Base-by-base conservation (phyloP, 441 rosid species). In the Brassica balearica region DNA sequence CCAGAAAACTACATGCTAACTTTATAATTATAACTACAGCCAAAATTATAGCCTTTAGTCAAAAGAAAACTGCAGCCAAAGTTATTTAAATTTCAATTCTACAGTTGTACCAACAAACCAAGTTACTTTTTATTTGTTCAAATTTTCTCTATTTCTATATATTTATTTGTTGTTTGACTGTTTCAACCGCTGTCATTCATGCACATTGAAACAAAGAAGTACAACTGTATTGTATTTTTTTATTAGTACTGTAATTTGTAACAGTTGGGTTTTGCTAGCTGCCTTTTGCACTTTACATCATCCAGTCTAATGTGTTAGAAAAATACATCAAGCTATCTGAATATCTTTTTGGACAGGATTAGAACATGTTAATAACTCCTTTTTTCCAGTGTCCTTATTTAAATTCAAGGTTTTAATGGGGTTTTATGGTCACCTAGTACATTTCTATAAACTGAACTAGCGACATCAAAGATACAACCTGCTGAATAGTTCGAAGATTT, bases 251-350 rank as follows among this genome's bases (percentile, higher is more conserved):
- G 43, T 38, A 38, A 38, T 8, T 4, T 64, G 27, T 36, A 36
- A 36, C 27, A 9, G 8, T 36, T 65, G 27, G 69, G n/a, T 65
- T 65, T 65, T 60, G 56, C 56, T 48, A 48, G 56, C 55, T 43
- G 5, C 14, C 53, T 34, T 34, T 11, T 43, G n/a, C 14, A 46
- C 53, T 11, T n/a, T n/a, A 27, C 68, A 64, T 14, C 3, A 32
- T 25, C 19, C 11, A 7, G 8, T 25, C n/a, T 32, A 17, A 34
- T 34, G 29, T 38, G 27, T 20, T 58, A 15, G 27, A 8, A 19
- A 56, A 56, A 56, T 19, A 8, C 58, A 51, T 3, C 63, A 58
- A 58, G 12, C 4, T 7, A 20, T 9, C 10, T 9, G 32, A 22
- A 22, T 8, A 9, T 59, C 29, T 19, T 10, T 19, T 60, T 59